phyloP scores from a whole-genome alignment of 306 rosid species.

The Acacia crassicarpa region DNA sequence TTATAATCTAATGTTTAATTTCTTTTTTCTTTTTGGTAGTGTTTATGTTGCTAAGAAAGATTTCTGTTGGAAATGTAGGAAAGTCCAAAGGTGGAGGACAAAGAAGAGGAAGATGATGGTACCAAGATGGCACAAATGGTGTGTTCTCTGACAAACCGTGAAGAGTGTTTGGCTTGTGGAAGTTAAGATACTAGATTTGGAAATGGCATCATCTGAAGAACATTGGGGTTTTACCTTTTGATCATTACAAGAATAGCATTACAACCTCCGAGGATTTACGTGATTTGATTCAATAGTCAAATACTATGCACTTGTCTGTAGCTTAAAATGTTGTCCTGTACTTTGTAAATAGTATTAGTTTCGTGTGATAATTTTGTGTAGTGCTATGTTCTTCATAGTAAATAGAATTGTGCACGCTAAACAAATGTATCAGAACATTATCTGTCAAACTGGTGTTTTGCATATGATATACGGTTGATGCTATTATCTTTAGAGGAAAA shows the following conservation, averaged over 20 bases:
- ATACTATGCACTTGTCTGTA: background rate
- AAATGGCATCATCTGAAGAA: background rate
- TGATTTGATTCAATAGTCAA: background rate
- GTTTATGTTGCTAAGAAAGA: background rate
- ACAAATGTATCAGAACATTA: background rate
- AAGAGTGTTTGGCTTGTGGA: conserved; percentile 85
- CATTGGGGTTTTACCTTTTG: background rate
- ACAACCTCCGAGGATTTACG: background rate
- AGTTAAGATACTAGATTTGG: conserved; percentile 39
- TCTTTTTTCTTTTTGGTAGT: background rate
- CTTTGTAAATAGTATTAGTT: conserved; percentile 29
- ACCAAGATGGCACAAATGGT: conserved; percentile 77
- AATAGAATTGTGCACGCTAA: background rate
- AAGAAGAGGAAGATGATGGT: conserved; percentile 39
- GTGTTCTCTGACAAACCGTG: conserved; percentile 76
- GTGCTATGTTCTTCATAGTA: background rate
- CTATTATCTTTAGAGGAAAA: background rate
- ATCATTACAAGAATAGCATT: background rate
- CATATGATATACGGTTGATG: background rate
- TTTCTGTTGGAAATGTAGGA: conserved; percentile 46
- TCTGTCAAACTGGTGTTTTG: background rate
- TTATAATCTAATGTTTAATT: background rate
- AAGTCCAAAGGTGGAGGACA: conserved; percentile 27
- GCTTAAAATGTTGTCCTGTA: background rate
- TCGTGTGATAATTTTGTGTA: background rate